Conservation (phyloP, 352 stramenopile genomes). For the Phytophthora ramorum region DNA sequence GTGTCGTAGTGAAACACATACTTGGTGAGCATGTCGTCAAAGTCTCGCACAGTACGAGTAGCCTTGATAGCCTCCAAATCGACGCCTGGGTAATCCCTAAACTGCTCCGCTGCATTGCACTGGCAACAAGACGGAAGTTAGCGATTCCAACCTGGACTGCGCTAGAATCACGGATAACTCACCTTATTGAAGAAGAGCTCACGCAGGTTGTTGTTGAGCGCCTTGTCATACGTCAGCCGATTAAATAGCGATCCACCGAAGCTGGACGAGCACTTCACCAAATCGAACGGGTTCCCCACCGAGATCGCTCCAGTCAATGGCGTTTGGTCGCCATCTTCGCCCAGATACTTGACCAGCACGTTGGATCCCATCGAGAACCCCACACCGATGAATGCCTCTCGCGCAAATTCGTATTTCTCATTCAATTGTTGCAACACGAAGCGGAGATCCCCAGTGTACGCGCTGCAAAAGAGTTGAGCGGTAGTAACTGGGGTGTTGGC, state of each 20-base stretch:
- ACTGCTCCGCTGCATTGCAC: constrained; percentile 52
- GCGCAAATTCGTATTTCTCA: constrained; percentile 49
- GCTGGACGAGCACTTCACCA: constrained; percentile 60
- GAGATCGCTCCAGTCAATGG: constrained; percentile 63
- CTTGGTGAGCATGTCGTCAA: constrained; percentile 72
- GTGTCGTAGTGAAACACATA: constrained; percentile 63
- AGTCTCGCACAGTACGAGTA: constrained; percentile 54
- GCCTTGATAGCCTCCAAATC: constrained; percentile 49
- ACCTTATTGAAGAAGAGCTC: constrained; percentile 72
- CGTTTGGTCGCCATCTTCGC: constrained; percentile 56
- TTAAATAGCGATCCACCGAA: constrained; percentile 60
- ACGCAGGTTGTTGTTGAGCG: constrained; percentile 62
- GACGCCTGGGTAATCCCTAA: constrained; percentile 46
- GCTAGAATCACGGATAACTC: background rate
- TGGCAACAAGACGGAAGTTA: constrained; percentile 7
- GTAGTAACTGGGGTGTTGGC: constrained; percentile 65
- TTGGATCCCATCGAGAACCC: constrained; percentile 86
- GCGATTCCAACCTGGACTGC: background rate
- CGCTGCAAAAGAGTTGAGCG: constrained; percentile 68
- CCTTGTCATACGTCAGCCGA: constrained; percentile 68
- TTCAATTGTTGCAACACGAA: constrained; percentile 53
- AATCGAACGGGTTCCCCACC: constrained; percentile 78
- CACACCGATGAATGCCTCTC: constrained; percentile 57
- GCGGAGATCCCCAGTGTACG: constrained; percentile 75
- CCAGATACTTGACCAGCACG: constrained; percentile 82